Evolutionary conservation across 352 stramenopile species (phyloP).

Genomic region (Phytophthora meadii): DNA sequence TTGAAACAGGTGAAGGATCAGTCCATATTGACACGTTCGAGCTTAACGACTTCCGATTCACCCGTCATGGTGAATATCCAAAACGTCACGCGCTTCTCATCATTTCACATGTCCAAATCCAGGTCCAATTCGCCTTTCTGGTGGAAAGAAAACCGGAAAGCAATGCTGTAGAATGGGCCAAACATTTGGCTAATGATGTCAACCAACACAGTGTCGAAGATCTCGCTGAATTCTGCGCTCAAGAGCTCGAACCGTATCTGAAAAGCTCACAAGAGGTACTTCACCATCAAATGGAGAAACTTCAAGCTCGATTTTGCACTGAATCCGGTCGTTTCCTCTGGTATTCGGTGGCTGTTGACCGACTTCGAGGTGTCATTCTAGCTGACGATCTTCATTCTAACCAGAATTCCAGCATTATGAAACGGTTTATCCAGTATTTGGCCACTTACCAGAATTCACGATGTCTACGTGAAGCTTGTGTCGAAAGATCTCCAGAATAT

Average conservation of each 20-base stretch:
- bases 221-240: slow-evolving; percentile 17
- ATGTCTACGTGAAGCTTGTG: slow-evolving; percentile 1
- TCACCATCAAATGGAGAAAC: slow-evolving; percentile 5
- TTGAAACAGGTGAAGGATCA: slow-evolving; percentile 7
- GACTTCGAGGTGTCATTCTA: slow-evolving; percentile 45
- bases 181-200: slow-evolving; percentile 11
- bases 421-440: slow-evolving; percentile 40
- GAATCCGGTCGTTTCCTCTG: slow-evolving; percentile 25
- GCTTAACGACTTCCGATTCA: slow-evolving; percentile 45
- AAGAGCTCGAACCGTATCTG: slow-evolving; percentile 21
- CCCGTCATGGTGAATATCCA: slow-evolving; percentile 43
- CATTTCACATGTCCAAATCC: slow-evolving; percentile 42
- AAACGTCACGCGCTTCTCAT: slow-evolving; percentile 44
- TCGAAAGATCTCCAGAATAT: slow-evolving; percentile 26
- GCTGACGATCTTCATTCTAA: slow-evolving; percentile 16
- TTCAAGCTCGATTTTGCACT: slow-evolving; percentile 7
- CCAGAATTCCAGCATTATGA: slow-evolving; percentile 25
- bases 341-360: slow-evolving; percentile 52
- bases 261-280: slow-evolving; percentile 3
- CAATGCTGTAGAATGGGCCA: slow-evolving; percentile 13
- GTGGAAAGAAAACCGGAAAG: slow-evolving; percentile 32
- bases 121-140: slow-evolving; percentile 53
- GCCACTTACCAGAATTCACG: slow-evolving; percentile 29
- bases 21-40: slow-evolving; percentile 28
- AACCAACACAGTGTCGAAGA: slow-evolving; percentile 9